Conservation (phyloP, 768 basidiomycete genomes). For the Tricholoma flavovirens region DNA sequence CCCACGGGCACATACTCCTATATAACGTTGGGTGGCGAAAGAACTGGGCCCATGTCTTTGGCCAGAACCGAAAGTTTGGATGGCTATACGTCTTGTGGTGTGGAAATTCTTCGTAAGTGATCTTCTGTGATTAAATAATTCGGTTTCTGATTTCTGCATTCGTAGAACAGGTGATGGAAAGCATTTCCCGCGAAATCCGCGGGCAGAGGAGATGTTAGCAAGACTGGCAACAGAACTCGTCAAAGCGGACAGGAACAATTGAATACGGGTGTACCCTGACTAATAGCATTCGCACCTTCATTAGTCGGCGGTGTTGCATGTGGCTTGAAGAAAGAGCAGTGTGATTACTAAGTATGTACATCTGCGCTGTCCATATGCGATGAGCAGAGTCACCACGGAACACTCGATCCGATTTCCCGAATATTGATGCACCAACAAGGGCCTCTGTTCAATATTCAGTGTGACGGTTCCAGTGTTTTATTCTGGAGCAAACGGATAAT, state of each 20-base stretch:
- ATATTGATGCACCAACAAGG: too few relatives aligned
- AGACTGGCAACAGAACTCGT: constrained; percentile 59
- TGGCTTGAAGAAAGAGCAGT: too few relatives aligned
- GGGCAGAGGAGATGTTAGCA: constrained; percentile 60
- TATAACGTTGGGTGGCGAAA: constrained; percentile 72
- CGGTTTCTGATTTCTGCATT: not conserved
- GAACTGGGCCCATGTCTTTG: constrained; percentile 69
- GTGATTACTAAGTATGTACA: too few relatives aligned
- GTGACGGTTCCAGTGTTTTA: too few relatives aligned
- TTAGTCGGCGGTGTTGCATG: too few relatives aligned
- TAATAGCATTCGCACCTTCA: not conserved
- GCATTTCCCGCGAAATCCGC: constrained; percentile 62
- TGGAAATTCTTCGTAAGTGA: constrained; percentile 61
- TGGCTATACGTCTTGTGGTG: constrained; percentile 49
- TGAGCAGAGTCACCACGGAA: too few relatives aligned
- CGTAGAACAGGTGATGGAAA: constrained; percentile 61
- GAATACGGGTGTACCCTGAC: not conserved
- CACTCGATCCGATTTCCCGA: too few relatives aligned
- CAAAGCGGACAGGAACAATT: constrained; percentile 42
- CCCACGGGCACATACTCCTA: constrained; percentile 52
- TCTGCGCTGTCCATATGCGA: too few relatives aligned
- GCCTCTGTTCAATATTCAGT: too few relatives aligned
- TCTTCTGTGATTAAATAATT: not conserved
- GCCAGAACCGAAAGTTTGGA: constrained; percentile 45
- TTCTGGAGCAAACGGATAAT: too few relatives aligned